Evolutionary conservation across 306 rosid genomes (phyloP).

Genomic region (Parietaria judaica): DNA sequence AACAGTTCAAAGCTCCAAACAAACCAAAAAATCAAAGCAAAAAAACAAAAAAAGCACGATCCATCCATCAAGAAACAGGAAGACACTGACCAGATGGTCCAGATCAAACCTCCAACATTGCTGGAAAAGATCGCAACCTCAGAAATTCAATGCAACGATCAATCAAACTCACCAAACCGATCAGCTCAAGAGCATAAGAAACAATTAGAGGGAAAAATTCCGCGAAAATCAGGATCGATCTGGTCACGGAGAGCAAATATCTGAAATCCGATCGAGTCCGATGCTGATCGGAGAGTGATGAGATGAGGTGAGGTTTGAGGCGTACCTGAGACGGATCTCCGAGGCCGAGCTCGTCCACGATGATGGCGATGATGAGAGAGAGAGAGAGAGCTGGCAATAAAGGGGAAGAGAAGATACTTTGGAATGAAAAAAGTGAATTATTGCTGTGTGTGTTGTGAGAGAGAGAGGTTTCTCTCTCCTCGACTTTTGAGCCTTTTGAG

Average conservation of each 20-base stretch:
- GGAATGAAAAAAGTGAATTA: slow-evolving; percentile 57
- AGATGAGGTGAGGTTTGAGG: slow-evolving; percentile 11
- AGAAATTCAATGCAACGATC: slow-evolving; percentile 18
- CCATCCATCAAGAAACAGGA: background rate
- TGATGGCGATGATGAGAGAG: slow-evolving; percentile 40
- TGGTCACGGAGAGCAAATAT: background rate
- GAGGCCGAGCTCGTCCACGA: background rate
- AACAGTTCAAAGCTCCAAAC: slow-evolving; percentile 16
- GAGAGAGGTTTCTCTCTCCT: slow-evolving; percentile 37
- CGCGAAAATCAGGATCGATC: slow-evolving; percentile 31
- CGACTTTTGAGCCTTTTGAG: slow-evolving; percentile 63
- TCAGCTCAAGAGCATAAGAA: background rate
- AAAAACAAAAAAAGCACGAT: slow-evolving; percentile 12
- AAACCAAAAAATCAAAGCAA: slow-evolving; percentile 2
- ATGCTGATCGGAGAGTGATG: slow-evolving; percentile 16
- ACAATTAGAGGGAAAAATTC: slow-evolving; percentile 7
- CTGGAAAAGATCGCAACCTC: slow-evolving; percentile 23
- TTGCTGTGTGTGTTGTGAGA: slow-evolving; percentile 39
- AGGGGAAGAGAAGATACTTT: slow-evolving; percentile 36
- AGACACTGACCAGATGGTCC: slow-evolving; percentile 10
- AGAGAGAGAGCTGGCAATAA: slow-evolving; percentile 76
- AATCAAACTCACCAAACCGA: slow-evolving; percentile 10
- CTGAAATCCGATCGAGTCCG: slow-evolving; percentile 17
- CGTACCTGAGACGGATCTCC: slow-evolving; percentile 56
- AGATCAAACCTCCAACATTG: slow-evolving; percentile 31